Evolutionary conservation across 495 filamentous ascomycete genomes (phyloP), one percentile per base, ranked within the genome.

Genomic region (Aspergillus olivimuriae): DNA sequence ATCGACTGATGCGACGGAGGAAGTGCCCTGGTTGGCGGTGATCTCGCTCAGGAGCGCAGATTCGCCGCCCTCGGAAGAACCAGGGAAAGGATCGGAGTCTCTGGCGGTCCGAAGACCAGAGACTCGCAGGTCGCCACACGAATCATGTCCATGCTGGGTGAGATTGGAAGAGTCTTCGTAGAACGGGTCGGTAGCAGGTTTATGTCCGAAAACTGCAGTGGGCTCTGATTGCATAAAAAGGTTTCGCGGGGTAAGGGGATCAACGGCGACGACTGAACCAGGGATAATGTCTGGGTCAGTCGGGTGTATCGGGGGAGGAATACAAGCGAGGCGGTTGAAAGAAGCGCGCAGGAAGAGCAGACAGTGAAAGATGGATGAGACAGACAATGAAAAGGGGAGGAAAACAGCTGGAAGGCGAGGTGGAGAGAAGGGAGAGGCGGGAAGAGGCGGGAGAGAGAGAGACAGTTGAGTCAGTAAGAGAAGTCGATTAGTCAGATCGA

Each of bases 221-320:
- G 75, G 74, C 80, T 84, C 83, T 79, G 83, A 68, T 81, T 91
- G 89, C 89, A 95, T 95, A 94, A 82, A 95, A 83, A 70, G 68
- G 60, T 62, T 63, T 65, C 67, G 48, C 50, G 47, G 56, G 60
- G 64, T 54, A 66, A 51, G 53, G 57, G 52, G 38, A 45, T 26
- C 26, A 50, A 42, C 35, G 45, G 51, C 55, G 62, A 63, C 64
- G 84, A 87, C 87, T 84, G 87, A 88, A 78, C 86, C 70, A 74
- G 69, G 35, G 41, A 45, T 32, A 37, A 37, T 34, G 39, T 52
- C 69, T 66, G 67, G 66, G 44, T 62, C 70, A 74, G 70, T 63
- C 70, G 60, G 14, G 8, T n/a, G 11, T 9, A 22, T n/a, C n/a
- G n/a, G n/a, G n/a, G n/a, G n/a, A n/a, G n/a, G n/a, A n/a, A n/a